phyloP scores from a whole-genome alignment of 257 asterid species.

The Ophiorrhiza pumila region DNA sequence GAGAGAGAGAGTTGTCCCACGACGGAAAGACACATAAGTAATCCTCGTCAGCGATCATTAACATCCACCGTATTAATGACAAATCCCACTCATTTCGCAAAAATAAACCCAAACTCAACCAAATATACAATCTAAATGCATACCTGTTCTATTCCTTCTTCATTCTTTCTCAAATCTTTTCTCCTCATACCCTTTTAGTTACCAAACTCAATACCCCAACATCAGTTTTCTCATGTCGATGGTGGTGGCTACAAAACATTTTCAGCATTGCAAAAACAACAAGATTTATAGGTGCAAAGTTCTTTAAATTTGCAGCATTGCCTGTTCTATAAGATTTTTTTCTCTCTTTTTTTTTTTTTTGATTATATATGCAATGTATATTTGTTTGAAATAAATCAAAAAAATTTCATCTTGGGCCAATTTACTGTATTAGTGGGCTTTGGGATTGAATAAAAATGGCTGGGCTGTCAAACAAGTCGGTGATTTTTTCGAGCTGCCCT shows the following conservation, averaged over 20 bases:
- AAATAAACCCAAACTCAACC: neutral
- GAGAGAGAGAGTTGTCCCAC: neutral
- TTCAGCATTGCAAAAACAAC: neutral
- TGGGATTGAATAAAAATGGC: slow-evolving; percentile 30
- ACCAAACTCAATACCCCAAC: too few relatives aligned
- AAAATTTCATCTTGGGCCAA: neutral
- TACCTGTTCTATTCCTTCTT: neutral
- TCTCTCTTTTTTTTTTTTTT: neutral
- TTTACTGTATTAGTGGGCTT: neutral
- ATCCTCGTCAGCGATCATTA: slow-evolving; percentile 7
- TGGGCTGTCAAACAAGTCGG: slow-evolving; percentile 29
- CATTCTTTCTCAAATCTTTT: neutral
- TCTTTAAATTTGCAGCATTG: slow-evolving; percentile 4
- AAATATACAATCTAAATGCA: neutral
- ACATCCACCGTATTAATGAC: neutral
- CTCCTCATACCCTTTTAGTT: neutral
- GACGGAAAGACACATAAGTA: neutral
- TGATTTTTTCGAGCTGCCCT: slow-evolving; percentile 21
- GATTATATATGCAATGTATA: too few relatives aligned
- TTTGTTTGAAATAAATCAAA: too few relatives aligned
- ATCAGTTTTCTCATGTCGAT: neutral
- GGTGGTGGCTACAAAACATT: neutral
- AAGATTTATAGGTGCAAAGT: neutral
- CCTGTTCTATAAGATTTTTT: neutral
- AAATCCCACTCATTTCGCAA: slow-evolving; percentile 8